Evolutionary conservation across 2,329 filamentous ascomycete species (phyloP).

Genomic region (Cadophora malorum): DNA sequence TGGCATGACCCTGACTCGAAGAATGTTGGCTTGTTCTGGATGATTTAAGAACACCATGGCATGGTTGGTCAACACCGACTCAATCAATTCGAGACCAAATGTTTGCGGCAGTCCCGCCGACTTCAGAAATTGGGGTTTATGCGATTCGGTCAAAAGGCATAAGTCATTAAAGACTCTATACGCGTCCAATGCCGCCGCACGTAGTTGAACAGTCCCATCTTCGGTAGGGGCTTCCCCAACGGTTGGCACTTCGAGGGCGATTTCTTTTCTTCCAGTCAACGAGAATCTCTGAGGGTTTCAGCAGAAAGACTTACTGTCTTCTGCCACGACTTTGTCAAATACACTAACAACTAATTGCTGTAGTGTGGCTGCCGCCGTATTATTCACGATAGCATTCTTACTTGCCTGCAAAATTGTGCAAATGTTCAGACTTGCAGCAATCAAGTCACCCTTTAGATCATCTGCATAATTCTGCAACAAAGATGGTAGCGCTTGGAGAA

Average conservation of each 20-base stretch:
- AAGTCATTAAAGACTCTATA: constrained; percentile 89
- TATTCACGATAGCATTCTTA: constrained; percentile 93
- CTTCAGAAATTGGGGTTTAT: constrained; percentile 80
- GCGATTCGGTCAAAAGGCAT: constrained; percentile 84
- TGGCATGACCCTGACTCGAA: constrained; percentile 81
- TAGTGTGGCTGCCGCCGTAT: constrained; percentile 93
- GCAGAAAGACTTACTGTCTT: constrained; percentile 69
- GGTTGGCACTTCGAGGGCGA: constrained; percentile 57
- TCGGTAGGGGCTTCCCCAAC: constrained; percentile 72
- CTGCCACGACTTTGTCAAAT: constrained; percentile 86
- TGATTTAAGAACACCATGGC: constrained; percentile 79
- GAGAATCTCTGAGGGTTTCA: neutral
- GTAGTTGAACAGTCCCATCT: constrained; percentile 69
- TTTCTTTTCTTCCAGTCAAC: constrained; percentile 32
- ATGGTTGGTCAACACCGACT: constrained; percentile 88
- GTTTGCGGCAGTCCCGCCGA: constrained; percentile 80
- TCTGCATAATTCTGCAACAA: constrained; percentile 88
- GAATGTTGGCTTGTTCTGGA: constrained; percentile 78
- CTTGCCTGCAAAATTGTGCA: constrained; percentile 90
- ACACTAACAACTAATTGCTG: constrained; percentile 92
- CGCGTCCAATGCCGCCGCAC: constrained; percentile 82
- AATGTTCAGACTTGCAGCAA: constrained; percentile 85
- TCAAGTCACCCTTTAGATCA: constrained; percentile 79
- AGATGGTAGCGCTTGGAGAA: constrained; percentile 88
- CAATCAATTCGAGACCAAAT: constrained; percentile 89